Base-by-base conservation (phyloP, 352 stramenopile genomes). In the Hyaloperonospora brassicae region DNA sequence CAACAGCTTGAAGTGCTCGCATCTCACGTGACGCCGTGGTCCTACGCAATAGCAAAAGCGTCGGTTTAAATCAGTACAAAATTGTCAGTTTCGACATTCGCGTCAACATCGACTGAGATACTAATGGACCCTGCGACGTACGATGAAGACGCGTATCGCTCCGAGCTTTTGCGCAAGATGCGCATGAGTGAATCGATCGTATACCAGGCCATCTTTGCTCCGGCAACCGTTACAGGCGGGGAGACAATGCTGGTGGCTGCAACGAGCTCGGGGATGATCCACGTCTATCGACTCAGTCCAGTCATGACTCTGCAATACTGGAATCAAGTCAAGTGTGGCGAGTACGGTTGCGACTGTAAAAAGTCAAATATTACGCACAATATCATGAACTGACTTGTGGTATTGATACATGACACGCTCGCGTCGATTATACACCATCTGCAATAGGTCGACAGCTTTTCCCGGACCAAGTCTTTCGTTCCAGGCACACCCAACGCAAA, bases 401-500 rank as follows among this genome's bases (percentile, higher is more conserved):
- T 14, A 38, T 57, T 38, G 12, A 39, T 39, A 39, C 34, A 39
- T 55, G 3, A 25, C 63, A 10, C 35, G n/a, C n/a, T n/a, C n/a
- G n/a, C n/a, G n/a, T n/a, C n/a, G n/a, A n/a, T n/a, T n/a, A n/a
- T n/a, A n/a, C n/a, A n/a, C n/a, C n/a, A n/a, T n/a, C n/a, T n/a
- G n/a, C n/a, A n/a, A n/a, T n/a, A 89, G 76, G 6, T 42, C 49
- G 23, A 70, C 69, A 0, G 55, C 66, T 12, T 67, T 70, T n/a
- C 76, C 76, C 21, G 57, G 70, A 3, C 73, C 79, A 25, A 68
- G 69, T 41, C 57, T 86, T 21, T 77, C 67, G 11, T 87, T 90
- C 62, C 71, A 80, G 50, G 79, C 79, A 13, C 79, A 90, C 31
- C 61, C 67, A 45, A 83, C 73, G 30, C 79, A 88, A 55, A 86